Conservation (phyloP, 2,329 filamentous ascomycete species). For the Grosmannia clavigera region DNA sequence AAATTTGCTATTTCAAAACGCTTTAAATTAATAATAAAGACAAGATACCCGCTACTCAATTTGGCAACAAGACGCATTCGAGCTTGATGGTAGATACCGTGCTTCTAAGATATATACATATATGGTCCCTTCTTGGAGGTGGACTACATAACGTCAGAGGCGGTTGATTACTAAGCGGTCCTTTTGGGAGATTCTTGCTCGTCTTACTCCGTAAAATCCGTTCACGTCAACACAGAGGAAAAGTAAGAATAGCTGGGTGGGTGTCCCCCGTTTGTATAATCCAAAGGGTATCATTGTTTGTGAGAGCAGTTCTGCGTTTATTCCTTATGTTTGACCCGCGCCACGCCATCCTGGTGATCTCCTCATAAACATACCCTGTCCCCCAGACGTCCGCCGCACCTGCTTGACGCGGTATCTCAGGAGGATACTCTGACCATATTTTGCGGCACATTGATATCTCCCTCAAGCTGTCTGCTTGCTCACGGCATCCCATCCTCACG, state of each 20-base stretch:
- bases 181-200: not conserved
- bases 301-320: not conserved
- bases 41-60: not conserved
- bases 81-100: not conserved
- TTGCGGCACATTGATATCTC: not conserved
- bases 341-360: not conserved
- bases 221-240: not conserved
- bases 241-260: not conserved
- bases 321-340: not conserved
- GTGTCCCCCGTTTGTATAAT: conserved; percentile 7
- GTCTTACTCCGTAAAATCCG: no score
- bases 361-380: not conserved
- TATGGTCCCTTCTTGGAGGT: not conserved
- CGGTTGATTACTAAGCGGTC: not conserved
- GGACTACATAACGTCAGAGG: not conserved
- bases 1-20: not conserved
- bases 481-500: conserved; percentile 31
- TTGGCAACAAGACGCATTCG: not conserved
- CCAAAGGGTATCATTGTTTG: conserved; percentile 13
- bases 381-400: not conserved
- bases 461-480: not conserved
- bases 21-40: not conserved
- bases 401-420: not conserved
- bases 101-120: not conserved
- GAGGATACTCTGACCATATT: not conserved